Base-by-base conservation (phyloP, 78 protist genomes). In the Dictyostelium firmibasis region DNA sequence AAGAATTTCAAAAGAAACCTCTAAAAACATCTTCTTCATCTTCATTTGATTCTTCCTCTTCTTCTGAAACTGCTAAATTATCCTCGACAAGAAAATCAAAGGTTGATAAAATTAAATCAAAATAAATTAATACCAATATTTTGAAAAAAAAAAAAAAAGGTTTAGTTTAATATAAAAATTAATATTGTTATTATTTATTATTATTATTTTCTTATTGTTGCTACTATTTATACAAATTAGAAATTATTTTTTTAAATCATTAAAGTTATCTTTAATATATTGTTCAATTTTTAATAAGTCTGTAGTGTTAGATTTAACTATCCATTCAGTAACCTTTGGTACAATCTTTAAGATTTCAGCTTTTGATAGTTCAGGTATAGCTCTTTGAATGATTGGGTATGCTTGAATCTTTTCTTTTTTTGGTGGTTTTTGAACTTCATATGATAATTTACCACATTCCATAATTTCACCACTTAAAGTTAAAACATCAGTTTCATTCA, bases 1-100 rank as follows among this genome's bases (percentile, higher is more conserved):
- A 50, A 50, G 36, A 38, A 13, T 86, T 72, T 76, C 64, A 29
- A 77, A 74, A 81, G 2, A 76, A 60, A 86, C 83, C 83, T 72
- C 33, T 72, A 33, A 72, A 72, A 72, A 31, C 11, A 33, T 3
- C 13, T 18, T 72, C 79, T 13, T 72, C 79, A 5, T 33, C 44
- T 13, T 33, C 79, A 29, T 16, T 35, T 72, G 44, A 33, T 72
- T 33, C 44, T 33, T 72, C 79, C 4, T 72, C 79, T 33, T 72
- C 79, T 16, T 72, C 79, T 16, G 25, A 33, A 16, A 5, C 43
- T 4, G 79, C 79, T 4, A 72, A 33, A 78, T n/a, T 44, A 29
- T 67, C 75, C 27, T n/a, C 35, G 27, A 67, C 31, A 2, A 67
- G 75, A 67, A 67, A 67, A 67, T 67, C 75, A 27, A 67, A 67